Percentiles rank a stretch among this genome's conserved stretches.
Evolutionary conservation across 1,284 basidiomycete species (phyloP).

Genomic region (Calocybe gambosa): DNA sequence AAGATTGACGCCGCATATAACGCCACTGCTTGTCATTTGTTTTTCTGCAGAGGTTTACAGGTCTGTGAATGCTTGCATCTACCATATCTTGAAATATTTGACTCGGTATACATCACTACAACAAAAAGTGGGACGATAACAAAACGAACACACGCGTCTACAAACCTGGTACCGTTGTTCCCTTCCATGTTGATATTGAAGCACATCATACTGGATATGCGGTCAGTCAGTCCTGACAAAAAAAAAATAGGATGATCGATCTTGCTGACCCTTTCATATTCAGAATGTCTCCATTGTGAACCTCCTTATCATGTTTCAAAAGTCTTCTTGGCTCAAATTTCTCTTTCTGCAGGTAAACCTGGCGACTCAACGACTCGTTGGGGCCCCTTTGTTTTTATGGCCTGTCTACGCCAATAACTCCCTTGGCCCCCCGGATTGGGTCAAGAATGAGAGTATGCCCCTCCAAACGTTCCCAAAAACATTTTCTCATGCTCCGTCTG

Average conservation of each 20-base stretch:
- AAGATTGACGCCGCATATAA: constrained; percentile 27
- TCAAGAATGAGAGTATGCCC: constrained; percentile 28
- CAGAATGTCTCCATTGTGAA: constrained; percentile 29
- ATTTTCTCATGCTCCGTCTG: not conserved
- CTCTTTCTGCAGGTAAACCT: constrained; percentile 24
- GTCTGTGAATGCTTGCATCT: constrained; percentile 13
- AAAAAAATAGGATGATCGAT: not conserved
- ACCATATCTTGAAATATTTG: too few relatives aligned
- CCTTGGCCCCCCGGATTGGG: constrained; percentile 27
- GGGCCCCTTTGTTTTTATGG: constrained; percentile 27
- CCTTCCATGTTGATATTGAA: constrained; percentile 28
- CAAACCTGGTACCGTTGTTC: constrained; percentile 23
- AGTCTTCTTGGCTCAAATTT: not conserved
- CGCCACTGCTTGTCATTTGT: constrained; percentile 28
- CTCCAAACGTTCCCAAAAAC: not conserved
- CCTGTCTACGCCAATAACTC: constrained; percentile 29
- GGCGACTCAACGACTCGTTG: constrained; percentile 24
- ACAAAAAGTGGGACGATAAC: constrained; percentile 27
- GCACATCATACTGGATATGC: constrained; percentile 32
- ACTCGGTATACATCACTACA: not conserved
- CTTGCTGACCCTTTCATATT: not conserved
- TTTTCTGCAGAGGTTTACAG: constrained; percentile 30
- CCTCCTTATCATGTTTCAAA: not conserved
- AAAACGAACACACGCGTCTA: constrained; percentile 23
- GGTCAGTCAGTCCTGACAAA: constrained; percentile 15